Evolutionary conservation across 371 early-diverging fungal species (phyloP).

Genomic region (Dinochytrium kinnereticum): DNA sequence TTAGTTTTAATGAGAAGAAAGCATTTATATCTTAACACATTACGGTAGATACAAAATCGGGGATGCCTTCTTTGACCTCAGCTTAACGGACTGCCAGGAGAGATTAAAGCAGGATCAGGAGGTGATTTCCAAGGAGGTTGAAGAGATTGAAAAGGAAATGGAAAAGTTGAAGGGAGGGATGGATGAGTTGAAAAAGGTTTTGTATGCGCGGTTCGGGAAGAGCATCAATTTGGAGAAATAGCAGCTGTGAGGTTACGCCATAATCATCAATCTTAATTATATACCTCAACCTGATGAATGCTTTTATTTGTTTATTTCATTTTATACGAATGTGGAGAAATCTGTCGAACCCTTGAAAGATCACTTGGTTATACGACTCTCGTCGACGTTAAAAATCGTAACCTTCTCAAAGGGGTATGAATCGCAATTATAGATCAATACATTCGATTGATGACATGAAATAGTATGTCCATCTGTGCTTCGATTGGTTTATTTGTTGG

Average conservation of each 20-base stretch:
- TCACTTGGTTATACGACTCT: no score
- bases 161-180: slow-evolving; percentile 73
- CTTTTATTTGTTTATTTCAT: no score
- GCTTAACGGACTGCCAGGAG: slow-evolving; percentile 74
- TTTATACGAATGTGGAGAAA: no score
- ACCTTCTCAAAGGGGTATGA: no score
- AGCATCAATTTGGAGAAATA: slow-evolving; percentile 89
- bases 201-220: slow-evolving; percentile 93
- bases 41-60: slow-evolving; percentile 78
- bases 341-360: no score
- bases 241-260: background rate
- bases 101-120: slow-evolving; percentile 63
- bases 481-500: no score
- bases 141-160: slow-evolving; percentile 62
- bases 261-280: no score
- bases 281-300: no score
- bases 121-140: slow-evolving; percentile 45
- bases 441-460: no score
- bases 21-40: background rate
- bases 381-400: no score
- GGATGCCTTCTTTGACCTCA: slow-evolving; percentile 79
- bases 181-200: slow-evolving; percentile 79
- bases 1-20: slow-evolving; percentile 52
- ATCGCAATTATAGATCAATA: no score
- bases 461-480: no score